Conservation (phyloP, 2,329 filamentous ascomycete species). For the Trichoderma arundinaceum region DNA sequence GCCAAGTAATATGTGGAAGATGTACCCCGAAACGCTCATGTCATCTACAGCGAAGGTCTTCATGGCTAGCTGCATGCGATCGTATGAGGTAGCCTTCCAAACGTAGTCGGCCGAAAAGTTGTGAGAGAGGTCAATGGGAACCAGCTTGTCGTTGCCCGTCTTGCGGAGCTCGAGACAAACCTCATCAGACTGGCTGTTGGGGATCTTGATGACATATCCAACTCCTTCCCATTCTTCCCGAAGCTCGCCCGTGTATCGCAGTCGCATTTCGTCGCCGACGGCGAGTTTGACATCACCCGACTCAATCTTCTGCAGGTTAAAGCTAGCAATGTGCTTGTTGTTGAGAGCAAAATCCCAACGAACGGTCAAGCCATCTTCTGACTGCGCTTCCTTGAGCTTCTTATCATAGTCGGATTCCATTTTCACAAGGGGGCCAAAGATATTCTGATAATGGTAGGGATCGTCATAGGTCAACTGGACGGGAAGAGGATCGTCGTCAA, state of each 20-base stretch:
- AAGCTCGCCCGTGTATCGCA: conserved; percentile 94
- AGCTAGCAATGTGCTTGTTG: conserved; percentile 95
- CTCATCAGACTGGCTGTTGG: conserved; percentile 98
- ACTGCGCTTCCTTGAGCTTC: conserved; percentile 97
- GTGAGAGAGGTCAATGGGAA: conserved; percentile 94
- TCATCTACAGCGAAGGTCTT: conserved; percentile 98
- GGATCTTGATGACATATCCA: conserved; percentile 98
- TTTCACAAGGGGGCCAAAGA: conserved; percentile 96
- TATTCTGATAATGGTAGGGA: conserved; percentile 98
- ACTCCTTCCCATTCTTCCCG: conserved; percentile 95
- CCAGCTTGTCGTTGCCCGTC: conserved; percentile 93
- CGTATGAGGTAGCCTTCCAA: conserved; percentile 99
- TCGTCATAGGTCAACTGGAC: conserved; percentile 95
- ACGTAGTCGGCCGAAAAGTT: conserved; percentile 99
- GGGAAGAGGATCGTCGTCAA: conserved; percentile 93
- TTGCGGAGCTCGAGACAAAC: conserved; percentile 94
- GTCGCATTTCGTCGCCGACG: conserved; percentile 96
- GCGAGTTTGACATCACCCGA: conserved; percentile 97
- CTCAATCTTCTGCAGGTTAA: conserved; percentile 95
- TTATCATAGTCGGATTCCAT: conserved; percentile 99
- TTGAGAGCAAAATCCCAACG: conserved; percentile 96
- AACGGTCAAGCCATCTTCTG: conserved; percentile 91
- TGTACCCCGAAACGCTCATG: conserved; percentile 97
- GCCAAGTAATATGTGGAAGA: conserved; percentile 94
- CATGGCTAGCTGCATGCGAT: conserved; percentile 99